Conservation (phyloP, 768 basidiomycete genomes). For the Amanita jacksonii region DNA sequence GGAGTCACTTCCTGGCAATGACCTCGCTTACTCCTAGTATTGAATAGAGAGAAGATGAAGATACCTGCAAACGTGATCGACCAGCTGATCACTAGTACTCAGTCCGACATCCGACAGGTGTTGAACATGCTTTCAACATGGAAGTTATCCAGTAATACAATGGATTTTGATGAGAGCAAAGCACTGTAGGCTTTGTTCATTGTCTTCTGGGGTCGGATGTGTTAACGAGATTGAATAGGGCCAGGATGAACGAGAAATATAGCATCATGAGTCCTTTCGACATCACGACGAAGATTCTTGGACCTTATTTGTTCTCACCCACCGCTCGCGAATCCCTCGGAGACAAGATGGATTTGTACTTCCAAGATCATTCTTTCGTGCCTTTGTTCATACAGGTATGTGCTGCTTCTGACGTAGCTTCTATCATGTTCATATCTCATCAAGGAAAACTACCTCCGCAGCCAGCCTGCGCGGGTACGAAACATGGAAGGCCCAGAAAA, state of each 20-base stretch:
- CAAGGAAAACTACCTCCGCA: conserved; percentile 93
- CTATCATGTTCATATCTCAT: neutral
- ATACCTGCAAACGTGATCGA: conserved; percentile 88
- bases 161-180: conserved; percentile 92
- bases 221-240: conserved; percentile 30
- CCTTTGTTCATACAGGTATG: conserved; percentile 89
- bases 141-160: conserved; percentile 71
- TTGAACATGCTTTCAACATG: conserved; percentile 98
- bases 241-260: conserved; percentile 89
- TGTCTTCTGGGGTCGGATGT: neutral
- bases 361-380: conserved; percentile 91
- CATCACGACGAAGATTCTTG: conserved; percentile 80
- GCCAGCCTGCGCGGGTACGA: conserved; percentile 53
- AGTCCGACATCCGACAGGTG: conserved; percentile 96
- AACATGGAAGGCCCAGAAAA: conserved; percentile 55
- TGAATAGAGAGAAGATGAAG: conserved; percentile 79
- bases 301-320: conserved; percentile 82
- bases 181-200: conserved; percentile 49
- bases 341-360: conserved; percentile 95
- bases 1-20: neutral
- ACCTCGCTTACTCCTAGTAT: neutral
- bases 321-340: conserved; percentile 74
- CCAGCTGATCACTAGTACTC: conserved; percentile 78
- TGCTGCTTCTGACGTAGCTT: neutral
- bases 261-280: conserved; percentile 87